A percentile compares a stretch with the other conserved stretches of the same genome.
These are phyloP conservation scores for Pseudogymnoascus sp. DNA, from an alignment of 2,329 filamentous ascomycete genomes.

Conservation along the genomic window DNA sequence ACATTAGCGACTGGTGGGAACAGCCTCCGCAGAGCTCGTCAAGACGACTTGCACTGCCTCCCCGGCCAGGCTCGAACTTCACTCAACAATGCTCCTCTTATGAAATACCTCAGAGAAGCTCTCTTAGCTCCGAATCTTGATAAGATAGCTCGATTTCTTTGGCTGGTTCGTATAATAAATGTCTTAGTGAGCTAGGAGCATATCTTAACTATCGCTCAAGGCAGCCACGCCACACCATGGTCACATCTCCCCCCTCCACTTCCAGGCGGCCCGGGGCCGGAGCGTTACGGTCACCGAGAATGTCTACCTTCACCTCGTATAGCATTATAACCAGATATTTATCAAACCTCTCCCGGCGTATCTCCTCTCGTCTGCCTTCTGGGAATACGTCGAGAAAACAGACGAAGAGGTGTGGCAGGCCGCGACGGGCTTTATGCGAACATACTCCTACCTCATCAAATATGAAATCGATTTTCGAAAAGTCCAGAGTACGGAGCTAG, in stretches of 20 bases:
- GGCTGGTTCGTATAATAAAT: slow-evolving; percentile 9
- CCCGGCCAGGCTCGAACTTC: background rate
- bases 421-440: slow-evolving; percentile 27
- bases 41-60: background rate
- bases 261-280: slow-evolving; percentile 26
- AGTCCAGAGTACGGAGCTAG: slow-evolving; percentile 19
- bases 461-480: slow-evolving; percentile 31
- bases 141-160: slow-evolving; percentile 12
- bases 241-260: slow-evolving; percentile 22
- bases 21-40: background rate
- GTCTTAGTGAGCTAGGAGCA: background rate
- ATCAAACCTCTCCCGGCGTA: slow-evolving; percentile 29
- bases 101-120: background rate
- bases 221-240: background rate
- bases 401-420: background rate
- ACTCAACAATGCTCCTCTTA: background rate
- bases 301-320: slow-evolving; percentile 31
- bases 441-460: slow-evolving; percentile 27
- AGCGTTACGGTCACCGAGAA: slow-evolving; percentile 30
- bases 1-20: background rate
- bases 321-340: slow-evolving; percentile 25
- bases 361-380: slow-evolving; percentile 25
- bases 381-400: slow-evolving; percentile 18
- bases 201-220: background rate
- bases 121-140: slow-evolving; percentile 11